phyloP scores from a whole-genome alignment of 192 early-diverging fungal genomes.

The Anaeromyces robustus region DNA sequence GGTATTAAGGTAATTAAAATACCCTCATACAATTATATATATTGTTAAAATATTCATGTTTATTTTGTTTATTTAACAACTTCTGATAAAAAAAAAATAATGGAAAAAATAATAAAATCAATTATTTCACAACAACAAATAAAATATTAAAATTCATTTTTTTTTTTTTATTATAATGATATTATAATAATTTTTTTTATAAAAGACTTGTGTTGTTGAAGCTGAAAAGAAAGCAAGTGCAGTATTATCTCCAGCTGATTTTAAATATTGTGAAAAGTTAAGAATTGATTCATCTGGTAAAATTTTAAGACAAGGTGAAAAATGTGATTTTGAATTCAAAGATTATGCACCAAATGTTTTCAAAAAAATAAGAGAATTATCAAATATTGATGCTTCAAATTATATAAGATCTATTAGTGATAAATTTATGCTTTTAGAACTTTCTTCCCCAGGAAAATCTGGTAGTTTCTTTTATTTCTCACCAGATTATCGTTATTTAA shows the following conservation, averaged over 20 bases:
- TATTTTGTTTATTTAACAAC: too few relatives aligned
- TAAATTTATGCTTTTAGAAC: constrained; percentile 90
- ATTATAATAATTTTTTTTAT: too few relatives aligned
- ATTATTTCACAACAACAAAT: too few relatives aligned
- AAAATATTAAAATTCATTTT: too few relatives aligned
- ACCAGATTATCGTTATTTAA: constrained; percentile 94
- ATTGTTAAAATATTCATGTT: too few relatives aligned
- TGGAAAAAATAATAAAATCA: too few relatives aligned
- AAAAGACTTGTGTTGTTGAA: neutral
- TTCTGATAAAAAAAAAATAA: too few relatives aligned
- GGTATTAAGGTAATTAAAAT: neutral
- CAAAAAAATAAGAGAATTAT: constrained; percentile 68
- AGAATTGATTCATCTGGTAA: neutral
- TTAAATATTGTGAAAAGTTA: neutral
- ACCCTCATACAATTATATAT: too few relatives aligned
- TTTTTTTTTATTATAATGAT: too few relatives aligned
- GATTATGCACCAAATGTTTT: constrained; percentile 98
- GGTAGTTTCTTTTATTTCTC: constrained; percentile 98
- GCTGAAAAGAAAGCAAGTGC: neutral
- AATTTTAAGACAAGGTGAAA: constrained; percentile 3
- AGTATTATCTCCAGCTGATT: neutral
- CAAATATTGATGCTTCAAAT: constrained; percentile 76
- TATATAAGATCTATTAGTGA: constrained; percentile 89
- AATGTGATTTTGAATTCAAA: constrained; percentile 99
- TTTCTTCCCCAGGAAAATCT: constrained; percentile 90